Evolutionary conservation across 495 filamentous ascomycete genomes (phyloP).

Genomic region (Daldinia caldariorum): DNA sequence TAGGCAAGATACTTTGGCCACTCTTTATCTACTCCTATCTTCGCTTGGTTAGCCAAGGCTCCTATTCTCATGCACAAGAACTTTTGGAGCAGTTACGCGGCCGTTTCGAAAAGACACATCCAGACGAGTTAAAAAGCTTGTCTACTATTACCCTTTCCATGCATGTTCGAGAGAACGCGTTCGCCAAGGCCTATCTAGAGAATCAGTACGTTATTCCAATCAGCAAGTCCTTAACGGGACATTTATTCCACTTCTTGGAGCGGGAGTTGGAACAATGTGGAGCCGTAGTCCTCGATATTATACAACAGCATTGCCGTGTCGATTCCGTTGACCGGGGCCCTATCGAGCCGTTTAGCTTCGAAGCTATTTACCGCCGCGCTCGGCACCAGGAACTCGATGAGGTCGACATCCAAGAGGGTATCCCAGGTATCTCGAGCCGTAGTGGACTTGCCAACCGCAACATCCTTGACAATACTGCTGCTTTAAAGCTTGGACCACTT

Average conservation of each 20-base stretch:
- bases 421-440: conserved; percentile 77
- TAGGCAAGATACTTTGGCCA: conserved; percentile 87
- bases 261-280: conserved; percentile 82
- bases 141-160: conserved; percentile 74
- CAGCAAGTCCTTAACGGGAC: conserved; percentile 78
- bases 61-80: conserved; percentile 71
- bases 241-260: conserved; percentile 88
- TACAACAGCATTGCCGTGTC: conserved; percentile 78
- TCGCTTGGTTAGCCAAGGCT: conserved; percentile 78
- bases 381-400: conserved; percentile 66
- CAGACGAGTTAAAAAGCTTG: conserved; percentile 76
- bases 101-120: conserved; percentile 77
- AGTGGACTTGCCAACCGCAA: conserved; percentile 83
- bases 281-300: conserved; percentile 73
- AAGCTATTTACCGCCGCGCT: conserved; percentile 74
- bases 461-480: conserved; percentile 63
- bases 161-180: conserved; percentile 75
- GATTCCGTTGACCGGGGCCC: conserved; percentile 77
- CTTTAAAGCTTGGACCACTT: conserved; percentile 79
- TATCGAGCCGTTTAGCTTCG: conserved; percentile 81
- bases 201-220: conserved; percentile 90
- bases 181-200: conserved; percentile 77
- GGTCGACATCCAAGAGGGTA: conserved; percentile 88
- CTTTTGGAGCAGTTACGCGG: conserved; percentile 74
- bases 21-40: conserved; percentile 93